Percentiles rank a stretch among this genome's conserved stretches.
phyloP scores from a whole-genome alignment of 2,329 filamentous ascomycete species.

The Stachybotrys echinatus region DNA sequence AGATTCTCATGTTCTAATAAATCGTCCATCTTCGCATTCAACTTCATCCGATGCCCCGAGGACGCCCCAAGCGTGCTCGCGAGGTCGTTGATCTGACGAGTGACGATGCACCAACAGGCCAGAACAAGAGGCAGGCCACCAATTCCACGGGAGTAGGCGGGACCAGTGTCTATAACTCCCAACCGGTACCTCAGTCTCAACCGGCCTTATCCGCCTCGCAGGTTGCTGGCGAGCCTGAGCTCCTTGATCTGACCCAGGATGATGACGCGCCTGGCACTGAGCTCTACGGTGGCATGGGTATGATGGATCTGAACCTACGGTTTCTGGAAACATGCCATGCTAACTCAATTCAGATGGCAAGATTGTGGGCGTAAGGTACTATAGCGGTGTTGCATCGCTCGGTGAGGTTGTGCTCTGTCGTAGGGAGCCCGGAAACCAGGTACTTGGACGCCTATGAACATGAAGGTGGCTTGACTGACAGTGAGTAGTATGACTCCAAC shows the following conservation, averaged over 20 bases:
- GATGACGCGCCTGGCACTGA: conserved; percentile 35
- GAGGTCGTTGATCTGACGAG: conserved; percentile 37
- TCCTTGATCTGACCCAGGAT: conserved; percentile 37
- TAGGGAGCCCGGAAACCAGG: conserved; percentile 61
- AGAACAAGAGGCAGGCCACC: conserved; percentile 18
- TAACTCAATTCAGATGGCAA: conserved; percentile 33
- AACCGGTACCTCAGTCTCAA: conserved; percentile 10
- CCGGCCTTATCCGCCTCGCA: conserved; percentile 11
- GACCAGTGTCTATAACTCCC: conserved; percentile 9
- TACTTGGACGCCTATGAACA: conserved; percentile 12
- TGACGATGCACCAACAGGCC: conserved; percentile 14
- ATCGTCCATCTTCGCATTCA: too few relatives aligned
- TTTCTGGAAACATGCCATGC: not conserved
- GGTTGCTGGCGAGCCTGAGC: conserved; percentile 26
- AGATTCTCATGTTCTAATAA: too few relatives aligned
- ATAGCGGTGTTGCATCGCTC: conserved; percentile 54
- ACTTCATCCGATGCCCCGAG: conserved; percentile 11
- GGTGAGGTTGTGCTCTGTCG: conserved; percentile 59
- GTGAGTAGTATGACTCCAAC: conserved; percentile 59
- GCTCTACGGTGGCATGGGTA: conserved; percentile 42
- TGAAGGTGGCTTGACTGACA: conserved; percentile 1
- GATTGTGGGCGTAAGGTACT: conserved; percentile 52
- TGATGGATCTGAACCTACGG: conserved; percentile 8
- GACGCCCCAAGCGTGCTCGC: conserved; percentile 26
- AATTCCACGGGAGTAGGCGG: conserved; percentile 11